Evolutionary conservation across 1,284 basidiomycete genomes (phyloP).

Genomic region (Veloboletus limbatus): DNA sequence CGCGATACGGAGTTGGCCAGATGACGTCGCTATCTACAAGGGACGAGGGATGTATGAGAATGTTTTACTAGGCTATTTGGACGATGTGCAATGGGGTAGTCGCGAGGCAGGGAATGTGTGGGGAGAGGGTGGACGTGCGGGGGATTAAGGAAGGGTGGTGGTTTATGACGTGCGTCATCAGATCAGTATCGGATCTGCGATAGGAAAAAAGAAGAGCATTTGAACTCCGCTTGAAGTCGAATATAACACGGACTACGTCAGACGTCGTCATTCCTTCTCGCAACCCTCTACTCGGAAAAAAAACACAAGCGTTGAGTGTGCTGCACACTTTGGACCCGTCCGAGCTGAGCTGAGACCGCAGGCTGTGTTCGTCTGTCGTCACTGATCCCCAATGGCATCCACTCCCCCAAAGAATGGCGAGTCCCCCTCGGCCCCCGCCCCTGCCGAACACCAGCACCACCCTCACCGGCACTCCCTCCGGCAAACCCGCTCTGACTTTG

Average conservation of each 20-base stretch:
- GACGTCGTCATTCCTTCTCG: conserved; percentile 37
- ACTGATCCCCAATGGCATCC: conserved; percentile 24
- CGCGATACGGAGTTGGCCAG: conserved; percentile 66
- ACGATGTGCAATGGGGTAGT: conserved; percentile 39
- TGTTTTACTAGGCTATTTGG: conserved; percentile 45
- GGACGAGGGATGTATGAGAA: conserved; percentile 51
- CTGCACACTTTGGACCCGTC: too few relatives aligned
- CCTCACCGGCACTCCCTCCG: conserved; percentile 26
- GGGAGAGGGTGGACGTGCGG: conserved; percentile 13
- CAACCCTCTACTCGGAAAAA: conserved; percentile 32
- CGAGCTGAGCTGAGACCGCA: conserved; percentile 24
- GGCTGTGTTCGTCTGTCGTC: conserved; percentile 29
- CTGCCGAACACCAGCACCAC: conserved; percentile 17
- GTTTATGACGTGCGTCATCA: conserved; percentile 36
- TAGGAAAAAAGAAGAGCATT: conserved; percentile 30
- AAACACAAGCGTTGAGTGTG: conserved; percentile 18
- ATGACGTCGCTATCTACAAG: conserved; percentile 62
- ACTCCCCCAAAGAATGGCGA: conserved; percentile 29
- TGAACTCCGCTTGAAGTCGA: conserved; percentile 38
- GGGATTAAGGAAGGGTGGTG: conserved; percentile 24
- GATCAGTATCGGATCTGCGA: conserved; percentile 37
- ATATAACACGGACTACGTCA: conserved; percentile 41
- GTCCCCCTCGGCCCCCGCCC: conserved; percentile 19
- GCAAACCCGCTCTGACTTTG: conserved; percentile 63
- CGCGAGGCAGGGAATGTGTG: neutral